Base-by-base conservation (phyloP, 129 eudicot genomes). In the Flaveria sonorensis region DNA sequence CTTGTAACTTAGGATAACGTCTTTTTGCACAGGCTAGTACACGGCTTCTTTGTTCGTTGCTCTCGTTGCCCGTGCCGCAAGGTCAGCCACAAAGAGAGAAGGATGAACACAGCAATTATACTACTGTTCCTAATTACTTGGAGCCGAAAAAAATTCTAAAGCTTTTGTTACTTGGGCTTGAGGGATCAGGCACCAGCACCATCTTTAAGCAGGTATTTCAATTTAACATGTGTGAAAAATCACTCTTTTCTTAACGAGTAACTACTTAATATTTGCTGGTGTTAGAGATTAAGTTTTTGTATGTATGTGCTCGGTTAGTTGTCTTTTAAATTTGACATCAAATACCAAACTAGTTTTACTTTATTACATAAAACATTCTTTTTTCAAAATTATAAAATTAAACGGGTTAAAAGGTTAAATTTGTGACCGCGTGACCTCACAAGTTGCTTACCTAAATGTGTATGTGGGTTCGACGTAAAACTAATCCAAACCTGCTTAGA, bases 61-160 rank as follows among this genome's bases (percentile, higher is more conserved):
- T 95, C 66, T 91, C 97, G 16, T 82, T 92, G 84, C 99, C 97
- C 48, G 90, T 95, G 50, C 99, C 94, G 43, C 92, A 88, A 9
- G 94, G 96, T 74, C 99, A 89, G 79, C 90, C 97, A 71, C 88
- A 83, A 67, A 82, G 84, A 24, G 82, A 73, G 2, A 86, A 92
- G 76, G 95, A 95, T 61, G 97, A 92, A 76, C 80, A 94, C 61
- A 92, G 99, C 83, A 95, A 83, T 75, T 95, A 83, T 75, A 56
- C 85, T 10, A 74, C 81, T 7, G 88, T 87, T 71, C 93, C 99
- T 9, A 92, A 86, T 83, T 95, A 84, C 84, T 84, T 92, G 14
- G 96, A 95, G 84, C 95, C 84, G 75, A 95, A 89, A 78, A 95
- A 80, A 70, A 70, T 53, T 76, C 75, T 71, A 45, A 87, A 87